Base-by-base conservation (phyloP, 148 eudicot genomes). In the Vaccinium corymbosum region DNA sequence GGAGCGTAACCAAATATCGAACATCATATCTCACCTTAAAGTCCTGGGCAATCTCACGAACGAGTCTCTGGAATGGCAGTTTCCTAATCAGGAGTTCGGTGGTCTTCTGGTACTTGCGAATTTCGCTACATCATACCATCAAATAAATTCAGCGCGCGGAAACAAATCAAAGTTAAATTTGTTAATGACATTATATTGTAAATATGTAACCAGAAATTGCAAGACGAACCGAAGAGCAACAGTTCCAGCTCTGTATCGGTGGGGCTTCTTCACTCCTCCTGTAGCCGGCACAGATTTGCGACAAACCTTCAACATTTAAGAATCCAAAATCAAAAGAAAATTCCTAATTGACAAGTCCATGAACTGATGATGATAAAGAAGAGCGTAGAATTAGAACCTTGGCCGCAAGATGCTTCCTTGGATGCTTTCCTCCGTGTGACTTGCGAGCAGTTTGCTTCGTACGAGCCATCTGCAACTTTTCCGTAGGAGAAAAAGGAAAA, bases 21-120 rank as follows among this genome's bases (percentile, higher is more conserved):
- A 74, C 14, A 20, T 53, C 29, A 16, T 12, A 1, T 11, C 32
- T 5, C 17, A 78, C 81, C 81, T 78, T 78, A 5, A 53, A 78
- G 64, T 53, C 81, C 64, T 78, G 81, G 2, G 81, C 81, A 53
- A 78, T 78, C 81, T 78, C 81, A 15, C 81, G 80, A 78, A 78
- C 42, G n/a, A 78, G 80, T 62, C 80, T 78, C 62, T 78, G 80
- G 68, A 61, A 61, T 0, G 68, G 68, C 68, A 61, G 25, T n/a
- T 61, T 61, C 68, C 68, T 61, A 25, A 61, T 61, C 27, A 61
- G 12, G 68, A 61, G 68, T 5, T 61, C 68, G 4, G 68, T n/a
- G 7, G 27, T 61, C 12, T 61, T 61, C 68, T 61, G 68, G 27
- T 61, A n/a, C 68, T 61, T 61, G 68, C 27, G 68, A n/a, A 78